These are phyloP conservation scores for Phanerochaete carnosa DNA, from an alignment of 768 basidiomycete genomes.

Conservation along the genomic window DNA sequence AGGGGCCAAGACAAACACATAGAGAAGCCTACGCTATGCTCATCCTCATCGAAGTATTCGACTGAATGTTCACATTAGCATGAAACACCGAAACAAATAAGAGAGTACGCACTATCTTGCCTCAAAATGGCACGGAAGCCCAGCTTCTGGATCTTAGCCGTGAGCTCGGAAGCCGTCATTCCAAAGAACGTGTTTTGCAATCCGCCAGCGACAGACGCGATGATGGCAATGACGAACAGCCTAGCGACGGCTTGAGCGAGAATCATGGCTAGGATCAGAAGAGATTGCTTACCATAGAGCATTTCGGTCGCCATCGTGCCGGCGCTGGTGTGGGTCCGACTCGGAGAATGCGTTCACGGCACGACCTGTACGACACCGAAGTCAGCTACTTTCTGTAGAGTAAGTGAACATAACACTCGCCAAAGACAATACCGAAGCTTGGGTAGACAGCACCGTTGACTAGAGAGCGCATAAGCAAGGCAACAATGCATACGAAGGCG, in stretches of 20 bases:
- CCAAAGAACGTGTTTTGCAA: slow-evolving; percentile 73
- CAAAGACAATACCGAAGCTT: slow-evolving; percentile 40
- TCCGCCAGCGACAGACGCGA: slow-evolving; percentile 57
- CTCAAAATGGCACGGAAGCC: slow-evolving; percentile 79
- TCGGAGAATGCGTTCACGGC: slow-evolving; percentile 59
- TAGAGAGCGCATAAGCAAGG: neutral
- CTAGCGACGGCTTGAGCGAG: neutral
- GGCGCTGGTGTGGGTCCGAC: slow-evolving; percentile 36
- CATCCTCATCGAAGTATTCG: slow-evolving; percentile 86
- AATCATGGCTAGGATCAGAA: too few relatives aligned
- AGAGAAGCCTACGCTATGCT: slow-evolving; percentile 44
- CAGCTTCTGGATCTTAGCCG: slow-evolving; percentile 63
- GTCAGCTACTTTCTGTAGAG: neutral
- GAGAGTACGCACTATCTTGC: slow-evolving; percentile 50
- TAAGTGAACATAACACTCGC: slow-evolving; percentile 27
- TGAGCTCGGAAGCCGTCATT: slow-evolving; percentile 64
- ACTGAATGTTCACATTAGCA: slow-evolving; percentile 29
- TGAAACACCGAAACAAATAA: neutral
- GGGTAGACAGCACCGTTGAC: slow-evolving; percentile 66
- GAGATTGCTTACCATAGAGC: slow-evolving; percentile 52
- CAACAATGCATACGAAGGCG: neutral
- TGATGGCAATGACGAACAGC: slow-evolving; percentile 74
- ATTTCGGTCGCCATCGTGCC: slow-evolving; percentile 62
- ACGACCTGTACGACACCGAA: neutral
- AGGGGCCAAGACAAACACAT: neutral